Evolutionary conservation across 345 rosid species (phyloP).

Genomic region (Ceriops tagal): DNA sequence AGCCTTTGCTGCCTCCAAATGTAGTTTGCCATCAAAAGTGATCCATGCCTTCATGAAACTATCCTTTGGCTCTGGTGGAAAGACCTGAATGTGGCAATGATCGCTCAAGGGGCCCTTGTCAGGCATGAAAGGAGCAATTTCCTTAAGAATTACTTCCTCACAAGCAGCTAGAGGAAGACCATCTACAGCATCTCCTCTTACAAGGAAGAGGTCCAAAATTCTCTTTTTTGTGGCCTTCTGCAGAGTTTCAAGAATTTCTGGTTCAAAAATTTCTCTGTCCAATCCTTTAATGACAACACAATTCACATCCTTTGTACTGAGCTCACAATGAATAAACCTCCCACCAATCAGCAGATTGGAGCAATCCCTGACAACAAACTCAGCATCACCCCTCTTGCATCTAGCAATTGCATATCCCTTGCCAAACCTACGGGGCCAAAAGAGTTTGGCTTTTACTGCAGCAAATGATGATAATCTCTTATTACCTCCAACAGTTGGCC

Average conservation of each 20-base stretch:
- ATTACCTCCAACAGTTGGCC: slow-evolving; percentile 32
- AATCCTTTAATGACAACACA: slow-evolving; percentile 44
- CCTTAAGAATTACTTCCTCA: slow-evolving; percentile 43
- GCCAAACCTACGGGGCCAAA: slow-evolving; percentile 72
- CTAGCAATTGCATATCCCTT: slow-evolving; percentile 49
- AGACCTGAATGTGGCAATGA: slow-evolving; percentile 58
- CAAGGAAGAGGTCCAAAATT: slow-evolving; percentile 49
- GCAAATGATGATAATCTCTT: slow-evolving; percentile 55
- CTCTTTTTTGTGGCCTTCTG: slow-evolving; percentile 42
- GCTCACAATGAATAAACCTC: slow-evolving; percentile 33
- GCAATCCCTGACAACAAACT: slow-evolving; percentile 37
- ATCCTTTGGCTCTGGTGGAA: slow-evolving; percentile 47
- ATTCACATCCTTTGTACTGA: slow-evolving; percentile 29
- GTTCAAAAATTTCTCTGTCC: slow-evolving; percentile 62
- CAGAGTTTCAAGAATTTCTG: slow-evolving; percentile 53
- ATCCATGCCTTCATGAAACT: slow-evolving; percentile 45
- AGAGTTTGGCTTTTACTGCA: slow-evolving; percentile 61
- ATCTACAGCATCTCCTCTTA: slow-evolving; percentile 49
- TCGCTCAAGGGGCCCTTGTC: slow-evolving; percentile 42
- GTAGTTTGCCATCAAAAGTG: slow-evolving; percentile 74
- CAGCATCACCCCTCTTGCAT: slow-evolving; percentile 46
- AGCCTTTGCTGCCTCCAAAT: slow-evolving; percentile 95
- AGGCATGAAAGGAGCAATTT: slow-evolving; percentile 39
- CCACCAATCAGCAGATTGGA: slow-evolving; percentile 47
- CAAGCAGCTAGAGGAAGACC: slow-evolving; percentile 45